Evolutionary conservation across 2,329 filamentous ascomycete genomes (phyloP).

Genomic region (Colletotrichum acutatum): DNA sequence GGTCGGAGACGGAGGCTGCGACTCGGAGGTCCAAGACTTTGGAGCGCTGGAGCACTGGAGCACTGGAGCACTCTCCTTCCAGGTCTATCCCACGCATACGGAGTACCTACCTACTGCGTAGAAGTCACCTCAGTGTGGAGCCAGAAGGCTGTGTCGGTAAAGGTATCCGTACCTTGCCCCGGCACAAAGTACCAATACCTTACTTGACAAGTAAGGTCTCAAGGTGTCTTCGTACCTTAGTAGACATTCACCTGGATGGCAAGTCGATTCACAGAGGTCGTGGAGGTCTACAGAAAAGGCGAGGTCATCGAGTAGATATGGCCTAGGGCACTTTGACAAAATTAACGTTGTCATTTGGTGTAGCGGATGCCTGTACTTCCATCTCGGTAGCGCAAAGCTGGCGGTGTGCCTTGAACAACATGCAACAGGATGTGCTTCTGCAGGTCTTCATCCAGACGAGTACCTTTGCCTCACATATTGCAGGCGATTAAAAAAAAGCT

Average conservation of each 20-base stretch:
- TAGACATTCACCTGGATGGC: neutral
- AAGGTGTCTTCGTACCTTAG: no score
- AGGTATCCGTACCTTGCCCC: neutral
- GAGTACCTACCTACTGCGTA: no score
- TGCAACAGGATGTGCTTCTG: neutral
- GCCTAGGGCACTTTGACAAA: neutral
- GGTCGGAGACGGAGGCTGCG: slow-evolving; percentile 4
- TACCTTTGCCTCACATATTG: neutral
- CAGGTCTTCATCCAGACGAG: neutral
- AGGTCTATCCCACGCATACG: neutral
- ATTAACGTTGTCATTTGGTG: neutral
- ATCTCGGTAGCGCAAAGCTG: neutral
- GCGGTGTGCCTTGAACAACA: neutral
- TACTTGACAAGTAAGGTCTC: neutral
- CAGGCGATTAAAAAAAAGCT: neutral
- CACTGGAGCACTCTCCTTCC: neutral
- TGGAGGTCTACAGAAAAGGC: neutral
- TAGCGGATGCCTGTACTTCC: neutral
- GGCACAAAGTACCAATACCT: neutral
- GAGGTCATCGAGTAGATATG: neutral
- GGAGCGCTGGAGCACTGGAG: neutral
- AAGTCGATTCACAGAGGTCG: neutral
- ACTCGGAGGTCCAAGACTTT: neutral
- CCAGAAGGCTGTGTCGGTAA: neutral
- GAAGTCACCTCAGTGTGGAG: neutral